Conservation (phyloP, 2,329 filamentous ascomycete genomes). For the Apiospora aurea region DNA sequence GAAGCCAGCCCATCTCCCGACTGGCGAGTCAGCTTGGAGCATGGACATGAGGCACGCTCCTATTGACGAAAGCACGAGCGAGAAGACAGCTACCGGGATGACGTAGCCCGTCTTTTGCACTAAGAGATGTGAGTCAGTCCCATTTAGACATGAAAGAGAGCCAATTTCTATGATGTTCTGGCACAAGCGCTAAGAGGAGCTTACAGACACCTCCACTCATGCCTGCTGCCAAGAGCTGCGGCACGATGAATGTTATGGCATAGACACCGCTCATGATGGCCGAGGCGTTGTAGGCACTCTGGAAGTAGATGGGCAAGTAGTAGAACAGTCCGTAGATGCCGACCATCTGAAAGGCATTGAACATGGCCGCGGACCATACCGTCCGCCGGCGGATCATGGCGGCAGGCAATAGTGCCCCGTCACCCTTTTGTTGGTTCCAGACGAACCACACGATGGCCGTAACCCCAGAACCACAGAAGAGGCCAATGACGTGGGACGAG, state of each 20-base stretch:
- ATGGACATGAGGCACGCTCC: conserved; percentile 47
- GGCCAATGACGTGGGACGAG: conserved; percentile 42
- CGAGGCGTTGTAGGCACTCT: conserved; percentile 44
- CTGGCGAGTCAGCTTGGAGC: conserved; percentile 32
- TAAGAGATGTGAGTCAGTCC: background rate
- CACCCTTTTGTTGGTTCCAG: conserved; percentile 45
- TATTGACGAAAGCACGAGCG: conserved; percentile 40
- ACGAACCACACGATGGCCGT: conserved; percentile 41
- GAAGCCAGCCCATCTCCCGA: conserved; percentile 49
- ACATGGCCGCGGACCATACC: conserved; percentile 40
- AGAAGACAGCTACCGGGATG: conserved; percentile 45
- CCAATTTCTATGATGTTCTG: too few species aligned
- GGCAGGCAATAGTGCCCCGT: conserved; percentile 49
- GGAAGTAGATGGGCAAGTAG: conserved; percentile 42
- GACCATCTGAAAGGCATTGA: conserved; percentile 42
- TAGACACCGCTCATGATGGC: conserved; percentile 42
- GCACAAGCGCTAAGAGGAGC: background rate
- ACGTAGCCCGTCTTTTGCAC: conserved; percentile 47
- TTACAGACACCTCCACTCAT: conserved; percentile 34
- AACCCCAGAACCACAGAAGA: conserved; percentile 42
- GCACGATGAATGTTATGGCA: conserved; percentile 39
- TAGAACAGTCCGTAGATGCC: conserved; percentile 43
- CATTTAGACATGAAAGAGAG: too few species aligned
- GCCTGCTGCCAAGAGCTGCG: conserved; percentile 40
- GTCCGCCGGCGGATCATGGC: conserved; percentile 47